A percentile compares a stretch with the other conserved stretches of the same genome.
These are phyloP conservation scores for Kodamaea arcana DNA, from an alignment of 1,139 yeast species.

Conservation along the genomic window DNA sequence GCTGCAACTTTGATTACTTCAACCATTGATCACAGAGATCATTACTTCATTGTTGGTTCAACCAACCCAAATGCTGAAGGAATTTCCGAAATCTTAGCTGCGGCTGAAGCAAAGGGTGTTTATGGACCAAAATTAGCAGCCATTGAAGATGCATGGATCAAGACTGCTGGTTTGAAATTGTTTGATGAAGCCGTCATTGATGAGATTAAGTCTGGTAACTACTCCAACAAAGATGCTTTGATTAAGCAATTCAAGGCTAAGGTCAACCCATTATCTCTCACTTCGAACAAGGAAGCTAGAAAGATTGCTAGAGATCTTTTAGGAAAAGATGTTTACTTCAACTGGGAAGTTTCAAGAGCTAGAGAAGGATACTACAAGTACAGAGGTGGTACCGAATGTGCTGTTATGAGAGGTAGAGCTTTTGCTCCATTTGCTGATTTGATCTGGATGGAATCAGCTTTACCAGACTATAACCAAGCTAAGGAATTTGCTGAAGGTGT, in stretches of 20 bases:
- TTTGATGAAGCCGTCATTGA: constrained; percentile 91
- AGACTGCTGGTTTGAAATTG: constrained; percentile 78
- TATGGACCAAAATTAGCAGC: constrained; percentile 66
- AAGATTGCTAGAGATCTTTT: constrained; percentile 69
- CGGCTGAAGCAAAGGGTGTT: constrained; percentile 73
- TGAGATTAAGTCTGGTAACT: constrained; percentile 61
- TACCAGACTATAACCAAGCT: constrained; percentile 92
- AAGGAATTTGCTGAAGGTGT: constrained; percentile 93
- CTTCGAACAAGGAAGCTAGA: constrained; percentile 79
- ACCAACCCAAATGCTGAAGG: constrained; percentile 80
- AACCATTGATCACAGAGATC: constrained; percentile 92
- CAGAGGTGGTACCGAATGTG: constrained; percentile 96
- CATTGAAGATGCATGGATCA: constrained; percentile 81
- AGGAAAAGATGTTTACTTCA: constrained; percentile 83
- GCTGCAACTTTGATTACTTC: constrained; percentile 94
- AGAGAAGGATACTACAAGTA: constrained; percentile 98
- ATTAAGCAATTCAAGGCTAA: constrained; percentile 62
- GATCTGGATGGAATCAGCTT: constrained; percentile 98
- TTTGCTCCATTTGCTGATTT: constrained; percentile 93
- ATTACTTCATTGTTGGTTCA: constrained; percentile 85
- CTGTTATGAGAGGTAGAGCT: constrained; percentile 95
- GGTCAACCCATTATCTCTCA: constrained; percentile 71
- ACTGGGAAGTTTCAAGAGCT: constrained; percentile 96
- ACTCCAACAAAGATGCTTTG: constrained; percentile 61
- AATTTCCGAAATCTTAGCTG: constrained; percentile 72